Base-by-base conservation (phyloP, 352 stramenopile genomes). In the Plasmopara halstedii region DNA sequence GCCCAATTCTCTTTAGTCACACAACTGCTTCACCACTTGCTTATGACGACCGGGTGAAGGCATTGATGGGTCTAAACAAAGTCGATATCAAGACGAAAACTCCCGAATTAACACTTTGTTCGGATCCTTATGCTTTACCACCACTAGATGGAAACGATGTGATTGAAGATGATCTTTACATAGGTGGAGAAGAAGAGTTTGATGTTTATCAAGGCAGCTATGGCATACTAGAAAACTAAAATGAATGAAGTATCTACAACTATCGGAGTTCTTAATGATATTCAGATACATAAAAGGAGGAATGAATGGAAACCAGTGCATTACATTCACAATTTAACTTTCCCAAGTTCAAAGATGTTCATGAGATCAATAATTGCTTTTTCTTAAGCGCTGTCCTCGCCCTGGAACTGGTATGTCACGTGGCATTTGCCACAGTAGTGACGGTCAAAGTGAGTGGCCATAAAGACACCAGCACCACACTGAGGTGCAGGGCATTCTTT, bases 341-440 rank as follows among this genome's bases (percentile, higher is more conserved):
- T 36, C 23, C 32, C 4, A 44, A 26, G 35, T 51, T 14, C 52
- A 62, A 29, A 29, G 23, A 6, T 29, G 3, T n/a, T n/a, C n/a
- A n/a, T n/a, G n/a, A n/a, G n/a, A n/a, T n/a, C n/a, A n/a, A n/a
- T n/a, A n/a, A n/a, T n/a, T n/a, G n/a, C n/a, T n/a, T n/a, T n/a
- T 31, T 31, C 63, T 58, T 78, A 82, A 54, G 67, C 64, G 56
- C 64, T 80, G 55, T 76, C 71, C 60, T 87, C 75, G 50, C 66
- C 62, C 73, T 89, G 78, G 74, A 92, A 92, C 65, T 92, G 73
- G 85, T 97, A 99, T 21, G 95, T 98, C 64, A 97, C 94, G 74
- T 95, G 85, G 76, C 92, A 98, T 83, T 98, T 99, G 74, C 97
- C 97, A 73, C 97, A 99, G 86, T 98, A 98, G 83, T 99, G 98